Conservation (phyloP, 2,329 filamentous ascomycete genomes). For the Aulographum hederae region DNA sequence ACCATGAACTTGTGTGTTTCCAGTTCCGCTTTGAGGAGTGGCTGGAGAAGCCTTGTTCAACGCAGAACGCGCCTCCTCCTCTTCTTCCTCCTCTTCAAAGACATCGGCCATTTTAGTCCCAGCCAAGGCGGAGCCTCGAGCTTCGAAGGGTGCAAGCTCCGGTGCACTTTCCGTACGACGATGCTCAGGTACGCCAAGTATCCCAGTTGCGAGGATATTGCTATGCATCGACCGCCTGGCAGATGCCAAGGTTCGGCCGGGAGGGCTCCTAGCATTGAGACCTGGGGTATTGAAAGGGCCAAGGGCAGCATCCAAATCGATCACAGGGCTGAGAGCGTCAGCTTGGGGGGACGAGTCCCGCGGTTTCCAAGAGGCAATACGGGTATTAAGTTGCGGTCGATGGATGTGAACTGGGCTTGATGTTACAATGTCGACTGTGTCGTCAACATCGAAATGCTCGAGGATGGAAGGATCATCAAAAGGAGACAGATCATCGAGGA, state of each 20-base stretch:
- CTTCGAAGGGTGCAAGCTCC: constrained; percentile 58
- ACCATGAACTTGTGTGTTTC: not conserved
- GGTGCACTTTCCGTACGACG: constrained; percentile 65
- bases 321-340: constrained; percentile 62
- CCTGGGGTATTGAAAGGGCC: constrained; percentile 79
- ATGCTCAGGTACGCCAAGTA: constrained; percentile 57
- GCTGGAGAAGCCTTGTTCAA: not conserved
- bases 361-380: not conserved
- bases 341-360: constrained; percentile 6
- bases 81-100: constrained; percentile 51
- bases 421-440: constrained; percentile 18
- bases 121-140: constrained; percentile 32
- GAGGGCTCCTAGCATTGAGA: constrained; percentile 30
- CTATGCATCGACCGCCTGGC: constrained; percentile 53
- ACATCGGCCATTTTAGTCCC: constrained; percentile 69
- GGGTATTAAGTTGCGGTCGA: not conserved
- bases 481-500: not conserved
- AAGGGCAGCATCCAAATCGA: constrained; percentile 85
- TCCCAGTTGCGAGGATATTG: constrained; percentile 36
- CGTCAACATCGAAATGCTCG: constrained; percentile 22
- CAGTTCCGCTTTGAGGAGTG: not conserved
- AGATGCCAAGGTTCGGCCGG: not conserved
- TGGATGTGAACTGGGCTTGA: too few relatives aligned
- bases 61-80: constrained; percentile 9
- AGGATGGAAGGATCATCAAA: not conserved